Evolutionary conservation across 2,329 filamentous ascomycete species (phyloP).

Genomic region (Coniochaeta pulveracea): DNA sequence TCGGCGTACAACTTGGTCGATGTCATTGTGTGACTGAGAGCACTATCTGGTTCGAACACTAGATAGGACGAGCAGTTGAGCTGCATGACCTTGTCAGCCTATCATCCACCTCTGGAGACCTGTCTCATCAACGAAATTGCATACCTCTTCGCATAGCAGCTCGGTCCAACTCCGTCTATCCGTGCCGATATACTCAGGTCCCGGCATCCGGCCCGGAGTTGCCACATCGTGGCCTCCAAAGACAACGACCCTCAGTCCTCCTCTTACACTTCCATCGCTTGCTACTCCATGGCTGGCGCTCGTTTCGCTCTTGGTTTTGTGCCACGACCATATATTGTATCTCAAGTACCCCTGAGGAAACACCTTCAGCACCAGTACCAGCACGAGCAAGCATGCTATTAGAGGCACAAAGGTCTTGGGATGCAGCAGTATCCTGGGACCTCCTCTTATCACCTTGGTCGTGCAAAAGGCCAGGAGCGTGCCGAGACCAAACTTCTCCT

Average conservation of each 20-base stretch:
- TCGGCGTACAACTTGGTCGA: slow-evolving; percentile 43
- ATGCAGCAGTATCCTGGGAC: slow-evolving; percentile 16
- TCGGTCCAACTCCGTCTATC: slow-evolving; percentile 40
- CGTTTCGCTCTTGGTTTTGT: slow-evolving; percentile 6
- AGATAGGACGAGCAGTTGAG: slow-evolving; percentile 32
- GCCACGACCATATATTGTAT: slow-evolving; percentile 8
- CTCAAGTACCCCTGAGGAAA: slow-evolving; percentile 9
- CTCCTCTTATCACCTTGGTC: slow-evolving; percentile 15
- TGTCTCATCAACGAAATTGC: slow-evolving; percentile 3
- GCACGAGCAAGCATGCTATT: slow-evolving; percentile 9
- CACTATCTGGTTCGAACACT: slow-evolving; percentile 29
- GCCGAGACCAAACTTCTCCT: neutral
- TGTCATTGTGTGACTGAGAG: slow-evolving; percentile 39
- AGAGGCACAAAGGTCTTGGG: no score
- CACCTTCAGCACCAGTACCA: slow-evolving; percentile 13
- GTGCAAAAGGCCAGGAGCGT: slow-evolving; percentile 17
- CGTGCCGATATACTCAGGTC: slow-evolving; percentile 6
- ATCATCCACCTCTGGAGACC: slow-evolving; percentile 10
- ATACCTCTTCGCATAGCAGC: slow-evolving; percentile 34
- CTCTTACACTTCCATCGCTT: slow-evolving; percentile 9
- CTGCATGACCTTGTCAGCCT: no score
- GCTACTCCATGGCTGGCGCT: slow-evolving; percentile 5
- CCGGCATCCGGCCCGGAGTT: slow-evolving; percentile 19
- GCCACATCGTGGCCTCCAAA: slow-evolving; percentile 39
- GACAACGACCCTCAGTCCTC: slow-evolving; percentile 35